Evolutionary conservation across 345 rosid genomes (phyloP), one percentile per base, ranked within the genome.

Genomic region (Eucalyptus guilfoylei): DNA sequence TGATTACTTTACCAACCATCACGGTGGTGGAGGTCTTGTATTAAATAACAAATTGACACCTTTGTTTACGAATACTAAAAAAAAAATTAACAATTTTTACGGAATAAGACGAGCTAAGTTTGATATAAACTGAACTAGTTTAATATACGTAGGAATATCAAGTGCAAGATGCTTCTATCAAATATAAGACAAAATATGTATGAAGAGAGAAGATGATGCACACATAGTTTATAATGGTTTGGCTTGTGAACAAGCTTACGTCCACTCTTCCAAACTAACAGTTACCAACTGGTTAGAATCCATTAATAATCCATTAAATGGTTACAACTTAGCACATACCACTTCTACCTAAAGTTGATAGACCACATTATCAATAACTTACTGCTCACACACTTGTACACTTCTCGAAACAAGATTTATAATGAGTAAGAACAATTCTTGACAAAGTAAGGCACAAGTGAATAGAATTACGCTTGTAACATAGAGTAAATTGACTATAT

Each of bases 241-340:
- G 47, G 3, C 9, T 40, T 0, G 4, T 76, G 30, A 76, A 6
- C 1, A 76, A 40, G 15, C 2, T 4, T 37, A 42, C 2, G 0
- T 76, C 30, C 15, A 76, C 5, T 40, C 0, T 76, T 4, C 1
- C 11, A 21, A 3, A 21, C 3, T 76, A 40, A 76, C 0, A 40
- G 2, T 1, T 14, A 40, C 47, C 16, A 11, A 37, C 0, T 21
- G 2, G 28, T 40, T 76, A 8, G 1, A 37, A 23, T 76, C 14
- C 14, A 34, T 21, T 34, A 15, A 2, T 69, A 69, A 69, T 17
- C 24, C 6, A 6, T 72, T 10, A 2, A 72, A 72, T 21, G 26
- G 44, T 34, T 21, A 6, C 28, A 76, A 76, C 83, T 21, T 19
- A 17, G 83, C 28, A 72, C 2, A 42, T 11, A 2, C 28, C 13